phyloP scores from a whole-genome alignment of 2,329 filamentous ascomycete genomes.

The Penicillium sp. region DNA sequence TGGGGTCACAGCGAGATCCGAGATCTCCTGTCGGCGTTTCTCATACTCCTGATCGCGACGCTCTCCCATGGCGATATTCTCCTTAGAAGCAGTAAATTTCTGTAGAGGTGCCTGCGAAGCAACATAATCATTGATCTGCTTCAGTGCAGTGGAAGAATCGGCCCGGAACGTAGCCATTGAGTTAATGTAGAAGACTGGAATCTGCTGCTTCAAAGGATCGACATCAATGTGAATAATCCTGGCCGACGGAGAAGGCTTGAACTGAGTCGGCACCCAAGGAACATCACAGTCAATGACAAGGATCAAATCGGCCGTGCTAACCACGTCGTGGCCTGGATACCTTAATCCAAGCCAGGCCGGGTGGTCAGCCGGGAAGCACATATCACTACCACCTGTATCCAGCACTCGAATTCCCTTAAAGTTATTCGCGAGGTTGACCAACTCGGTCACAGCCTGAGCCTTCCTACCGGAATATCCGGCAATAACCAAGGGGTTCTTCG shows the following conservation, averaged over 20 bases:
- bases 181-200: slow-evolving; percentile 68
- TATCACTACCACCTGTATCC: slow-evolving; percentile 52
- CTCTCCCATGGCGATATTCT: slow-evolving; percentile 50
- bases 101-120: slow-evolving; percentile 45
- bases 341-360: slow-evolving; percentile 63
- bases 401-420: slow-evolving; percentile 50
- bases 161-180: slow-evolving; percentile 64
- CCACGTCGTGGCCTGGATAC: slow-evolving; percentile 69
- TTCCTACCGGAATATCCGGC: slow-evolving; percentile 51
- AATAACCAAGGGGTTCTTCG: slow-evolving; percentile 49
- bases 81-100: slow-evolving; percentile 41
- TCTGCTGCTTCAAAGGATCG: slow-evolving; percentile 67
- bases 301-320: slow-evolving; percentile 76
- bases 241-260: slow-evolving; percentile 54
- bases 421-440: slow-evolving; percentile 47
- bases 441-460: slow-evolving; percentile 41
- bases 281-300: slow-evolving; percentile 85
- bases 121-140: slow-evolving; percentile 65
- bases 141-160: slow-evolving; percentile 61
- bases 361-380: slow-evolving; percentile 50
- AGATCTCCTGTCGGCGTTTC: slow-evolving; percentile 58
- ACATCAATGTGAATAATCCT: slow-evolving; percentile 64
- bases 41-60: slow-evolving; percentile 57
- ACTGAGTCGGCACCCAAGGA: slow-evolving; percentile 83
- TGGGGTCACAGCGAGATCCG: slow-evolving; percentile 53